A percentile compares a stretch with the other conserved stretches of the same genome.
Evolutionary conservation across 225 moss, liverwort and hornwort genomes (phyloP).

Genomic region (Physcomitrium patens): DNA sequence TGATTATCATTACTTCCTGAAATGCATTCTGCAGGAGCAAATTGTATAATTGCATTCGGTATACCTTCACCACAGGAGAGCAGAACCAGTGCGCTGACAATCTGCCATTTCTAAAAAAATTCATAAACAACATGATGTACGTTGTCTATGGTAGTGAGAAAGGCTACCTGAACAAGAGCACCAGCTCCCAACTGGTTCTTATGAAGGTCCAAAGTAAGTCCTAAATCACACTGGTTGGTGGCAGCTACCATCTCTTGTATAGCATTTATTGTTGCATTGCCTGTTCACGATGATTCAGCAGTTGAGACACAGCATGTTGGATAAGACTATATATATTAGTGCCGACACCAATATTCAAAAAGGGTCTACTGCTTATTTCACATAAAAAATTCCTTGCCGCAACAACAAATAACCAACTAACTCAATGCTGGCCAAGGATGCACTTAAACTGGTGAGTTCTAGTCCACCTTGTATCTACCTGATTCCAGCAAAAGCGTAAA

Average conservation of each 20-base stretch:
- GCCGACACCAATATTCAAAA: not conserved
- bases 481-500: constrained; percentile 14
- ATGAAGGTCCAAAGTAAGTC: constrained; percentile 92
- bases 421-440: constrained; percentile 9
- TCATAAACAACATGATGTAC: constrained; percentile 14
- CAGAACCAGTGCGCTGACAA: constrained; percentile 16
- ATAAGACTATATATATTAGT: constrained; percentile 1
- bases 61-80: constrained; percentile 9
- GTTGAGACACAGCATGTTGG: constrained; percentile 19
- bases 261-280: constrained; percentile 81
- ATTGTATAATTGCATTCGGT: constrained; percentile 6
- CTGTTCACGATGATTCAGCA: constrained; percentile 43
- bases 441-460: constrained; percentile 9
- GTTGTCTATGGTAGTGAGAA: constrained; percentile 11
- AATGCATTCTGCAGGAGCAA: not conserved
- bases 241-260: constrained; percentile 85
- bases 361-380: not conserved
- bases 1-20: too few relatives aligned
- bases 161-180: constrained; percentile 79
- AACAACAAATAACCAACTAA: not conserved
- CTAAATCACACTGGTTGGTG: constrained; percentile 83
- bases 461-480: constrained; percentile 10
- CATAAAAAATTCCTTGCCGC: not conserved
- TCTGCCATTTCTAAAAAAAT: constrained; percentile 20
- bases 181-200: constrained; percentile 89